Evolutionary conservation across 371 early-diverging fungal species (phyloP), one percentile per base, ranked within the genome.

Genomic region (Mortierella sp.): DNA sequence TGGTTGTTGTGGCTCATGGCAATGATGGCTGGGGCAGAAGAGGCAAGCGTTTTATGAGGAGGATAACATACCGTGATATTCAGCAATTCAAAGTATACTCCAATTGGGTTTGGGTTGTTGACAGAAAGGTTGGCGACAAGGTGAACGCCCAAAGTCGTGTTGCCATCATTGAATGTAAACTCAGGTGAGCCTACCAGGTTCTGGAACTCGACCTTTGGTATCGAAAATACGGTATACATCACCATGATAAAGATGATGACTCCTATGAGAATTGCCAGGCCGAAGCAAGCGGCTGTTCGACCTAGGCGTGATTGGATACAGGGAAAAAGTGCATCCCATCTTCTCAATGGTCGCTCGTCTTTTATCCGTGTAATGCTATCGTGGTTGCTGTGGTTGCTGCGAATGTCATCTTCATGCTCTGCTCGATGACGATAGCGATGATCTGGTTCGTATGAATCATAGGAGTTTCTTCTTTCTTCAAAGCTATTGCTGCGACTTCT

Each of bases 51-150:
- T 9, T 37, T 37, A 9, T 9, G 37, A 37, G 9, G 37, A 28
- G 6, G 23, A 21, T 11, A 30, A n/a, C 72, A 66, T 83, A 87
- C 89, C 62, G 80, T 83, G 26, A 84, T 83, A n/a, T 66, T 69
- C 57, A 87, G 70, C 12, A 71, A 64, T 1, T 82, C 80, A 67
- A 89, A 85, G 23, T 81, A 84, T 58, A 87, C 70, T 11, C 86
- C 79, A 62, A 85, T 84, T 16, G 86, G 84, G 61, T 89, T 89
- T 12, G 87, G 86, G 57, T 89, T 89, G 51, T 84, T 67, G 23
- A 89, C 87, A n/a, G 70, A 63, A 46, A 89, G 84, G n/a, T 76
- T 72, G n/a, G 77, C 72, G 0, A 68, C 48, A 37, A 77, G 30
- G 37, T 64, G 30, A 4, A 72, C 37, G n/a, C 64, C 69, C 29